Conservation (phyloP, 345 rosid genomes). For the Laguncularia racemosa region DNA sequence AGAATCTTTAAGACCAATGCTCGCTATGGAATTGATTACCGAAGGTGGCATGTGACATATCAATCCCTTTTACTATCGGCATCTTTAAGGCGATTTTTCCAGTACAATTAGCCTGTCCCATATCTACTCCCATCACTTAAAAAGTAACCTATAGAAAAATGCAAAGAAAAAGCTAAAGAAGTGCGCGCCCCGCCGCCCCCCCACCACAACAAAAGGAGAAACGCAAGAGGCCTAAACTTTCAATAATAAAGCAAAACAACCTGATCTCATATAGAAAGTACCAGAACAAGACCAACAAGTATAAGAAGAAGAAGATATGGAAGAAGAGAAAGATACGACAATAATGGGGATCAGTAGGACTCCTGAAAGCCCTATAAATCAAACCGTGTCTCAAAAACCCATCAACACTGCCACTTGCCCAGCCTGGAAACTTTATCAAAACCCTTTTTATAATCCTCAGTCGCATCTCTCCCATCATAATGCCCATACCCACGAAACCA, state of each 20-base stretch:
- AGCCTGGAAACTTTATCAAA: conserved; percentile 37
- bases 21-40: background rate
- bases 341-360: conserved; percentile 40
- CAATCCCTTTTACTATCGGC: conserved; percentile 29
- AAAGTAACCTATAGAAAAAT: conserved; percentile 13
- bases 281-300: conserved; percentile 15
- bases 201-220: no score
- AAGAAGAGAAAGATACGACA: conserved; percentile 18
- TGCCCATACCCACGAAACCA: conserved; percentile 7
- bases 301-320: conserved; percentile 21
- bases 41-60: background rate
- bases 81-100: conserved; percentile 27
- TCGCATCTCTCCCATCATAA: conserved; percentile 11
- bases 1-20: background rate
- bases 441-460: conserved; percentile 47
- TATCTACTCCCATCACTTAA: conserved; percentile 30
- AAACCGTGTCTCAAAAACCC: conserved; percentile 17
- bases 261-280: background rate
- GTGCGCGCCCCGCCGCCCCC: no score
- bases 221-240: background rate
- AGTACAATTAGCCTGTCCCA: conserved; percentile 25
- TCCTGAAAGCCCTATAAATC: conserved; percentile 20
- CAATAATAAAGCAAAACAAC: background rate
- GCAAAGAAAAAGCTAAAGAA: background rate
- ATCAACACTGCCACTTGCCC: conserved; percentile 38